Evolutionary conservation across 768 basidiomycete genomes (phyloP).

Genomic region (Imleria badia): DNA sequence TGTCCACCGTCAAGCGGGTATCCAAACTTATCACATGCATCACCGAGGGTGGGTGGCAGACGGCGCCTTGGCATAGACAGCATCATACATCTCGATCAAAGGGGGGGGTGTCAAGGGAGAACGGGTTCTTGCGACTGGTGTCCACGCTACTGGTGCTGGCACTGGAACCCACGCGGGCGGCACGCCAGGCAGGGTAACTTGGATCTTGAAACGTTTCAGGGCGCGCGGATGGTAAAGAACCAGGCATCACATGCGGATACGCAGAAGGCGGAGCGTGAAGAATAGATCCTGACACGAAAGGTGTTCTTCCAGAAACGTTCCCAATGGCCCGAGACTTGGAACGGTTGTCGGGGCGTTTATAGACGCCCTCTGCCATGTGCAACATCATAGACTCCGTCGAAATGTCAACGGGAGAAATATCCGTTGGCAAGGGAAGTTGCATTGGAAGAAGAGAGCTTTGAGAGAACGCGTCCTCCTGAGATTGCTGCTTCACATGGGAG

Average conservation of each 20-base stretch:
- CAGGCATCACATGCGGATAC: constrained; percentile 31
- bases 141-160: neutral
- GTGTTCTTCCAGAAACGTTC: neutral
- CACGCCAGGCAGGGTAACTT: neutral
- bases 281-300: constrained; percentile 2
- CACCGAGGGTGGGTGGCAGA: neutral
- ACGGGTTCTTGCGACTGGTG: constrained; percentile 2
- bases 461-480: neutral
- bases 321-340: neutral
- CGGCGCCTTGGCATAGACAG: neutral
- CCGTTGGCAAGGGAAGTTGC: neutral
- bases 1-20: neutral
- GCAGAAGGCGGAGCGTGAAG: constrained; percentile 23
- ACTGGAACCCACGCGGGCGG: neutral
- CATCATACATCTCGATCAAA: constrained; percentile 1
- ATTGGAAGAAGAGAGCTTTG: neutral
- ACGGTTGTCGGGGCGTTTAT: neutral
- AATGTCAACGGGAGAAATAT: neutral
- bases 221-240: constrained; percentile 15
- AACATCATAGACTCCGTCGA: neutral
- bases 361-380: neutral
- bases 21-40: no score
- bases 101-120: neutral
- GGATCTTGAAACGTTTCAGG: neutral
- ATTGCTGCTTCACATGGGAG: neutral